A percentile compares a stretch with the other conserved stretches of the same genome.
phyloP scores from a whole-genome alignment of 768 basidiomycete species.

The Agaricus sinodeliciosus region DNA sequence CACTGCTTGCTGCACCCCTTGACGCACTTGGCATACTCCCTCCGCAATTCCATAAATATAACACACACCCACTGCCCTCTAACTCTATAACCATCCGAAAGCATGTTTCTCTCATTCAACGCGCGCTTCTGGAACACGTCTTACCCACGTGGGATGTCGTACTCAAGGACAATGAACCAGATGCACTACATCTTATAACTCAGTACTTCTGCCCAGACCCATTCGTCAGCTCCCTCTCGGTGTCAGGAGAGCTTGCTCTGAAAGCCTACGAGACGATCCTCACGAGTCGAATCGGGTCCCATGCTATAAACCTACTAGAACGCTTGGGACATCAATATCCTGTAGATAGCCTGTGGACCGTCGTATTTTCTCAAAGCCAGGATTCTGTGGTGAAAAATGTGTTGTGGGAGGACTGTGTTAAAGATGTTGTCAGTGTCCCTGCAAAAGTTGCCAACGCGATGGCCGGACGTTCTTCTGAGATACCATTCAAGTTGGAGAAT shows the following conservation, averaged over 20 bases:
- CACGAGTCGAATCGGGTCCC: conserved; percentile 38
- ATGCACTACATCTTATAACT: conserved; percentile 36
- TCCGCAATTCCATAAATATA: conserved; percentile 42
- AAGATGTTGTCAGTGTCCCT: conserved; percentile 59
- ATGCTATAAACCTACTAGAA: conserved; percentile 46
- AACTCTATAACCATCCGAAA: conserved; percentile 26
- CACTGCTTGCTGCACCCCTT: conserved; percentile 54
- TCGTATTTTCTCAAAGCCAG: conserved; percentile 29
- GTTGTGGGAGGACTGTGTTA: conserved; percentile 75
- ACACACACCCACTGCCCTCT: conserved; percentile 29
- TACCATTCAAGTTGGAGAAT: conserved; percentile 35
- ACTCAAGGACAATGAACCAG: conserved; percentile 39
- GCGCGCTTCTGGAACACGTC: conserved; percentile 53
- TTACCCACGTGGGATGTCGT: conserved; percentile 61
- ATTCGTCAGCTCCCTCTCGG: conserved; percentile 42
- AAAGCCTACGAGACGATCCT: conserved; percentile 63
- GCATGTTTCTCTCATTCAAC: conserved; percentile 56
- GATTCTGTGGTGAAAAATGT: conserved; percentile 25
- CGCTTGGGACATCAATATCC: conserved; percentile 58
- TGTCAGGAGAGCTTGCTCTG: conserved; percentile 47
- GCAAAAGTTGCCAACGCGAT: conserved; percentile 73
- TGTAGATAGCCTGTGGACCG: conserved; percentile 57
- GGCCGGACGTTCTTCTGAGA: conserved; percentile 30
- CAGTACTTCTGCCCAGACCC: conserved; percentile 72
- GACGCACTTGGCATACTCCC: conserved; percentile 52